A percentile compares a stretch with the other conserved stretches of the same genome.
Conservation (phyloP, 2,329 filamentous ascomycete species). For the Ophiostoma himal-ulmi region DNA sequence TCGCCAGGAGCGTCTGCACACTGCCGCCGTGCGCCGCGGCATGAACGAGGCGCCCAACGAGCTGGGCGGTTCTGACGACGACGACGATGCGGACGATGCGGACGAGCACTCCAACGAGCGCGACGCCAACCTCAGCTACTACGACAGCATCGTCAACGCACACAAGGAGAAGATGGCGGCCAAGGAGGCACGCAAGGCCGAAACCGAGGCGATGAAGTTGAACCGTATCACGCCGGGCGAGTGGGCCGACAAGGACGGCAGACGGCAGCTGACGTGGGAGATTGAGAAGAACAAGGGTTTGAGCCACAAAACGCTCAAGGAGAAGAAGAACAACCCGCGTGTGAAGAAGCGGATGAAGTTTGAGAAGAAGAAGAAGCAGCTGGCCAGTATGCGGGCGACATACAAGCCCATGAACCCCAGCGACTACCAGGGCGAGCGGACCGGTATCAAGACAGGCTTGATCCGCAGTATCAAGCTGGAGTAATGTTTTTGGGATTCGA, state of each 20-base stretch:
- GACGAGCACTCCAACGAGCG: slow-evolving; percentile 69
- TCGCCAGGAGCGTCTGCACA: slow-evolving; percentile 76
- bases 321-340: slow-evolving; percentile 88
- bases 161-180: slow-evolving; percentile 62
- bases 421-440: slow-evolving; percentile 85
- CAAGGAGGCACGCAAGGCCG: slow-evolving; percentile 54
- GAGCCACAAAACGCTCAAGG: slow-evolving; percentile 61
- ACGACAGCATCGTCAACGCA: slow-evolving; percentile 22
- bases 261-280: slow-evolving; percentile 84
- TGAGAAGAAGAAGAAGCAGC: slow-evolving; percentile 95
- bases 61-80: slow-evolving; percentile 61
- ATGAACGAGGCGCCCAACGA: slow-evolving; percentile 34
- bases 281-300: slow-evolving; percentile 98
- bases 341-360: slow-evolving; percentile 98
- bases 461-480: slow-evolving; percentile 89
- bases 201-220: slow-evolving; percentile 57
- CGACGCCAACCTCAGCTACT: slow-evolving; percentile 54
- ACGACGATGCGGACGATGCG: slow-evolving; percentile 64
- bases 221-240: slow-evolving; percentile 60
- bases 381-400: slow-evolving; percentile 75
- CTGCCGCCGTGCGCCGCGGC: slow-evolving; percentile 76
- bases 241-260: slow-evolving; percentile 72
- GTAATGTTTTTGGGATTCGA: slow-evolving; percentile 8
- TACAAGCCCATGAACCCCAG: slow-evolving; percentile 82
- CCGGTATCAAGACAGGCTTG: slow-evolving; percentile 90